Evolutionary conservation across 2,329 filamentous ascomycete species (phyloP), one percentile per base, ranked within the genome.

Genomic region (Ophiocordyceps robertsii): DNA sequence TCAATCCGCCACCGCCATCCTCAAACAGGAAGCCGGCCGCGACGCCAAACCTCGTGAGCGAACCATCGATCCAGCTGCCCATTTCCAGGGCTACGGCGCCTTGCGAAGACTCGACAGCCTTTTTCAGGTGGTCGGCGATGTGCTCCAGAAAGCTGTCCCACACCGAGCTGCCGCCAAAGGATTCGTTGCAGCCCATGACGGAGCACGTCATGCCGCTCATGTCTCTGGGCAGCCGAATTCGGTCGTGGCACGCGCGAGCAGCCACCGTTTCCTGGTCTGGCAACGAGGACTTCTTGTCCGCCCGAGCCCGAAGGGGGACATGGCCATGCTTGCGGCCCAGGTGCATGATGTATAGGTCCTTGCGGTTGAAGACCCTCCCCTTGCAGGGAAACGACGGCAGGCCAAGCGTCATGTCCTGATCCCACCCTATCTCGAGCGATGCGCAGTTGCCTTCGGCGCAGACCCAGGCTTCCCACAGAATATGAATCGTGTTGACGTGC

Each of bases 91-190:
- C 11, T 1, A 13, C 16, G 2, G 29, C 35, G 19, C 17, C 4
- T 9, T 2, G 4, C 12, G 3, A 24, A 3, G n/a, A 21, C 9
- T 32, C 32, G 5, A 32, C n/a, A 1, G 39, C 9, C 13, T 11
- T 31, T 38, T 92, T 86, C 38, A 90, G 70, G 58, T 95, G 89
- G 45, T 76, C 72, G 0, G 84, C 86, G 3, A 94, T 76, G 61
- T 95, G 89, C 59, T 95, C 89, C 78, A 94, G 86, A 21, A 84
- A 72, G 44, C 80, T 72, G 45, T 92, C 83, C 88, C 88, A 95
- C 11, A 77, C 71, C 0, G 56, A 46, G 30, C 0, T 82, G 84
- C 6, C 66, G n/a, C 19, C 58, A 54, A 93, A 94, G 1, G 58
- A 56, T 11, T 44, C 40, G 1, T 48, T 53, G 58, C 89, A 95